phyloP scores from a whole-genome alignment of 768 basidiomycete species.

The Leccinum broughii region DNA sequence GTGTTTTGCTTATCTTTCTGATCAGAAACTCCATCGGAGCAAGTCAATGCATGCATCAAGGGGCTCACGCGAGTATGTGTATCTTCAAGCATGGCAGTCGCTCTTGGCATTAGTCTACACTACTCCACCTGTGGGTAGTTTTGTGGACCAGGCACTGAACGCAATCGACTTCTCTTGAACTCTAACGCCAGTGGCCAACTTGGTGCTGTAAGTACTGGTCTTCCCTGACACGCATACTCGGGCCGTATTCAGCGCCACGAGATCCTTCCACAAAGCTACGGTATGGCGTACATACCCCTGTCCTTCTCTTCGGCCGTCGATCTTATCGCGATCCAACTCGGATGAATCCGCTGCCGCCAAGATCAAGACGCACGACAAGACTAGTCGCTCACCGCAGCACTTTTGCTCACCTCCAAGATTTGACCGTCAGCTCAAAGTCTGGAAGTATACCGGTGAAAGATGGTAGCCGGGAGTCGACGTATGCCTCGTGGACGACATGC shows the following conservation, averaged over 20 bases:
- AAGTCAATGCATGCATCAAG: constrained; percentile 9
- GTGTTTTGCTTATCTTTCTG: constrained; percentile 13
- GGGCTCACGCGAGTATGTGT: background rate
- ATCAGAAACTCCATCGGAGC: constrained; percentile 8
- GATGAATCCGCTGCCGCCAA: background rate
- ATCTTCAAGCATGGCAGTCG: background rate
- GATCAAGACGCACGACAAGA: background rate
- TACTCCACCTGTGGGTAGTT: constrained; percentile 8
- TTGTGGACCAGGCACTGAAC: constrained; percentile 5
- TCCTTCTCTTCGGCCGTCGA: background rate
- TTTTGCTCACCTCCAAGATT: background rate
- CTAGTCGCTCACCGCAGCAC: background rate
- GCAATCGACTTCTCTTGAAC: constrained; percentile 11
- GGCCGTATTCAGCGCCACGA: background rate
- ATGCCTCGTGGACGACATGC: constrained; percentile 21
- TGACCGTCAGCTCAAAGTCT: background rate
- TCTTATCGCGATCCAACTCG: constrained; percentile 8
- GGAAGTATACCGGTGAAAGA: background rate
- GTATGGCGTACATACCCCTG: background rate
- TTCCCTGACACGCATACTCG: background rate
- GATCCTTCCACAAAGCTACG: background rate
- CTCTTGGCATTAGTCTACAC: constrained; percentile 1
- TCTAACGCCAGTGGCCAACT: constrained; percentile 1
- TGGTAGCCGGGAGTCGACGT: background rate
- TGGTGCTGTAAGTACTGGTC: background rate